Conservation (phyloP, 345 rosid genomes). For the Citrus australasica region DNA sequence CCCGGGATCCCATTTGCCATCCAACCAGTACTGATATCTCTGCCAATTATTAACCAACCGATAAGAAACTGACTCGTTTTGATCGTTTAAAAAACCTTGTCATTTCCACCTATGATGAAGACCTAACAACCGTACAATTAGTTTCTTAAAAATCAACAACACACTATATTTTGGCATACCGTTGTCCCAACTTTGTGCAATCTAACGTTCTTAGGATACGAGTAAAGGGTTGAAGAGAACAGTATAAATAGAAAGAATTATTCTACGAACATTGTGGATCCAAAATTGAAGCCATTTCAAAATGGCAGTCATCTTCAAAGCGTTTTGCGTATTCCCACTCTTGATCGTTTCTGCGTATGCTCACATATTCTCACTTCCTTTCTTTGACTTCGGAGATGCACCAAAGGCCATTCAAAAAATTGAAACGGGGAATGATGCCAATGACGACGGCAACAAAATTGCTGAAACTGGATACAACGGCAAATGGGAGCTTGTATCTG, state of each 20-base stretch:
- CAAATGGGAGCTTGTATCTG: conserved; percentile 47
- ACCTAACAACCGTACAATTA: neutral
- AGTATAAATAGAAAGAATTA: neutral
- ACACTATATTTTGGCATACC: neutral
- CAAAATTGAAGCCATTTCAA: neutral
- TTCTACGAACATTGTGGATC: neutral
- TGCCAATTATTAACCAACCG: too few relatives aligned
- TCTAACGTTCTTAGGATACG: neutral
- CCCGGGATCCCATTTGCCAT: too few relatives aligned
- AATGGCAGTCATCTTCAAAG: neutral
- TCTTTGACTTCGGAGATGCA: neutral
- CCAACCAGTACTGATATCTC: too few relatives aligned
- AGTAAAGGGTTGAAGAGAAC: neutral
- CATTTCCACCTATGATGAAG: too few relatives aligned
- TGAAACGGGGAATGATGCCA: neutral
- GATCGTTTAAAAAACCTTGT: too few relatives aligned
- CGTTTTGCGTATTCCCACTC: conserved; percentile 18
- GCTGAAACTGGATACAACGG: conserved; percentile 31
- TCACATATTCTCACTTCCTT: neutral
- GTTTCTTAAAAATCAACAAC: neutral
- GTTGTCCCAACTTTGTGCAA: neutral
- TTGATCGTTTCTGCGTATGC: conserved; percentile 17
- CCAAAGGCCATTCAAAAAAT: neutral
- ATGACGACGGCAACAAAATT: neutral
- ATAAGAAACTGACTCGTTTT: too few relatives aligned